Evolutionary conservation across 805 yeast genomes (phyloP), one percentile per base, ranked within the genome.

Genomic region (Hyphopichia homilentoma): DNA sequence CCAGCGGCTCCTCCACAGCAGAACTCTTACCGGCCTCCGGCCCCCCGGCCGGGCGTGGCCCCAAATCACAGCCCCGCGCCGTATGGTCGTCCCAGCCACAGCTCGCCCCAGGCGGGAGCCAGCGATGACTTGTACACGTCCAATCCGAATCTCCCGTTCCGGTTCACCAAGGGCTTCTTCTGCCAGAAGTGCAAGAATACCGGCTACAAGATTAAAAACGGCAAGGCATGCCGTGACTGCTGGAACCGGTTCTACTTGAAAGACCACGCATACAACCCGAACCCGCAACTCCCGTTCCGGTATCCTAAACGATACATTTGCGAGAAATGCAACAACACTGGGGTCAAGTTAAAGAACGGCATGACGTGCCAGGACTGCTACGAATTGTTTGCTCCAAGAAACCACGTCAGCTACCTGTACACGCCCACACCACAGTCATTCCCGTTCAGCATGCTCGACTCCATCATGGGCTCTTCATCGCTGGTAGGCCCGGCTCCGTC

Each of bases 261-360:
- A 16, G 35, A 45, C 7, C 33, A 63, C 37, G 59, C 66, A 4
- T 68, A 70, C 45, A 72, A 72, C 30, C 70, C 76, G 23, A 71
- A 72, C 38, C 64, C 68, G 2, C 40, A 52, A 1, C 60, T 79
- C 5, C 84, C 89, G 1, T 82, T 84, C 76, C 53, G 54, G 30
- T 86, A 83, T 45, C 94, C 95, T 0, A 53, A 43, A 2, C 69
- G 77, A 3, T 81, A 62, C 48, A 59, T 61, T 35, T 86, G 96
- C 49, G 56, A 61, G 6, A 81, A 80, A 47, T 86, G 96, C 59
- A 63, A 69, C 34, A 86, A 86, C 50, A 81, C 89, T 0, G 95
- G 95, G 2, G 68, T 65, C 49, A 65, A 65, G 44, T 70, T 73
- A 47, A 79, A 74, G 48, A 79, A 77, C 44, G 84, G 82, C n/a